Base-by-base conservation (phyloP, 2,329 filamentous ascomycete species). In the Fusarium robinianum region DNA sequence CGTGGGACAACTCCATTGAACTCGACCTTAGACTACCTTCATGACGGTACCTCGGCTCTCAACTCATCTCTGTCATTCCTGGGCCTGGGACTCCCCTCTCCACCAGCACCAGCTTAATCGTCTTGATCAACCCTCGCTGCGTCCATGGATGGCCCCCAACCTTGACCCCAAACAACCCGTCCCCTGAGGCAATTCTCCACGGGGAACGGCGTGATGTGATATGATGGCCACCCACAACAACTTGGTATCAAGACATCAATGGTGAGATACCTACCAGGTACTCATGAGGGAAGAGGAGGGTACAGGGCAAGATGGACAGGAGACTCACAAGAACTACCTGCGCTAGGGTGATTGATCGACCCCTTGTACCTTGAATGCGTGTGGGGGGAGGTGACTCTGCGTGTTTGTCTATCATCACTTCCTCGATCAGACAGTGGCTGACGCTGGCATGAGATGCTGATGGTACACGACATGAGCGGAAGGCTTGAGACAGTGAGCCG, bases 221-320 rank as follows among this genome's bases (percentile, higher is more conserved):
- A 36, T 22, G 41, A 46, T 47, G 49, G 45, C 24, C 31, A 27
- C 27, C 24, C 18, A 25, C 32, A 29, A 40, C 36, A 37, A 37
- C 51, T 39, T 44, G n/a, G n/a, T n/a, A 14, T 15, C 23, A 18
- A 44, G 23, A 33, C 34, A 21, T 23, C 31, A 26, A 44, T 48
- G 30, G 30, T 8, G 45, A 32, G 41, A 51, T 19, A 31, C 18
- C 22, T 19, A 7, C 22, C n/a, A n/a, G n/a, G n/a, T n/a, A n/a
- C n/a, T n/a, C n/a, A n/a, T n/a, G n/a, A n/a, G n/a, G n/a, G n/a
- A n/a, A n/a, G n/a, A n/a, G n/a, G n/a, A n/a, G n/a, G n/a, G n/a
- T n/a, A n/a, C n/a, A n/a, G n/a, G n/a, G n/a, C n/a, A n/a, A n/a
- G n/a, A n/a, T n/a, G n/a, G n/a, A n/a, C n/a, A n/a, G n/a, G n/a